A percentile compares a stretch with the other conserved stretches of the same genome.
Evolutionary conservation across 768 basidiomycete genomes (phyloP).

Genomic region (Suillus cothurnatus): DNA sequence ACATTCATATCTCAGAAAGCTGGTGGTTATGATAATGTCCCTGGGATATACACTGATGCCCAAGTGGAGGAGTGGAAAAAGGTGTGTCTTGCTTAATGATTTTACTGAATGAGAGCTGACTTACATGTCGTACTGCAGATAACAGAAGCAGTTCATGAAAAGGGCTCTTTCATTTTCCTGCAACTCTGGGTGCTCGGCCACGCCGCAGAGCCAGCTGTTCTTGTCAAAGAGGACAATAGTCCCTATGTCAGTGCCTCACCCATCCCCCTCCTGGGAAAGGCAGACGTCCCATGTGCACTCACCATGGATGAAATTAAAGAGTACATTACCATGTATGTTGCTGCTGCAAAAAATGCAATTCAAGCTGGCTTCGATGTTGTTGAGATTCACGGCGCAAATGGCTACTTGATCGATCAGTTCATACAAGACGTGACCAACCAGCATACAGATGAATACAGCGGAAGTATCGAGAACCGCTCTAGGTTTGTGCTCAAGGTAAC

Average conservation of each 20-base stretch:
- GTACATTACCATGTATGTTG: slow-evolving; percentile 30
- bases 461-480: slow-evolving; percentile 59
- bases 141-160: slow-evolving; percentile 57
- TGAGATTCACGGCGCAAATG: slow-evolving; percentile 45
- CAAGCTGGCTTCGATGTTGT: slow-evolving; percentile 50
- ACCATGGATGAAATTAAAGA: slow-evolving; percentile 35
- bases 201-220: slow-evolving; percentile 32
- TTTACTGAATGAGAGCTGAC: not conserved
- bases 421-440: slow-evolving; percentile 56
- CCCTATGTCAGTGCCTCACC: slow-evolving; percentile 38
- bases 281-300: slow-evolving; percentile 21
- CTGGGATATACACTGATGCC: slow-evolving; percentile 65
- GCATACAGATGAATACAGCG: slow-evolving; percentile 69
- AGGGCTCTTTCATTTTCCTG: slow-evolving; percentile 48
- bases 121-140: slow-evolving; percentile 39
- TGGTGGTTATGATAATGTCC: slow-evolving; percentile 50
- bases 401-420: slow-evolving; percentile 63
- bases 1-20: slow-evolving; percentile 53
- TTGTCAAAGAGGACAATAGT: slow-evolving; percentile 36
- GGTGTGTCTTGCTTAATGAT: slow-evolving; percentile 25
- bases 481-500: slow-evolving; percentile 59
- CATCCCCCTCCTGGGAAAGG: slow-evolving; percentile 21
- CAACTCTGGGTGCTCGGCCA: slow-evolving; percentile 61
- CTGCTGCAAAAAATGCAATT: slow-evolving; percentile 38
- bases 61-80: slow-evolving; percentile 57